Evolutionary conservation across 2,329 filamentous ascomycete species (phyloP).

Genomic region (Diaporthe sp.): DNA sequence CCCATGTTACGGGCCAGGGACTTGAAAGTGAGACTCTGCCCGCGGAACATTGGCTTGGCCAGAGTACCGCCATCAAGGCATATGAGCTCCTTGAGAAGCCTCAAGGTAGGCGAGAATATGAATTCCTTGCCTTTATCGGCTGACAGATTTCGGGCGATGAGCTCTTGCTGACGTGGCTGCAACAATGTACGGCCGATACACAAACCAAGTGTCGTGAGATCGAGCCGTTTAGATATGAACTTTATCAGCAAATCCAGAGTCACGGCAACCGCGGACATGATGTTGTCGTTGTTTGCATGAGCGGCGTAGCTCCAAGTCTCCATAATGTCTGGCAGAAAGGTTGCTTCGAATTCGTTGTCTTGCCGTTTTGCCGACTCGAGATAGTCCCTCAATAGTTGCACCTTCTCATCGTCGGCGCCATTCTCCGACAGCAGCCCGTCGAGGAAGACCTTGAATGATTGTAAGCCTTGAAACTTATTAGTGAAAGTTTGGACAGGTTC

Average conservation of each 20-base stretch:
- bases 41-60: slow-evolving; percentile 82
- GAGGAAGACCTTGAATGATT: slow-evolving; percentile 78
- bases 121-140: slow-evolving; percentile 87
- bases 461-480: slow-evolving; percentile 63
- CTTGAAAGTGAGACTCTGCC: slow-evolving; percentile 83
- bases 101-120: slow-evolving; percentile 88
- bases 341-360: slow-evolving; percentile 67
- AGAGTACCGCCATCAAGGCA: slow-evolving; percentile 87
- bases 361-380: slow-evolving; percentile 69
- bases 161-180: slow-evolving; percentile 83
- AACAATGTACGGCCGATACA: slow-evolving; percentile 85
- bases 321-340: slow-evolving; percentile 83
- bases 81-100: slow-evolving; percentile 87
- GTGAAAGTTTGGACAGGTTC: not conserved
- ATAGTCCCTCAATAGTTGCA: slow-evolving; percentile 76
- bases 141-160: slow-evolving; percentile 83
- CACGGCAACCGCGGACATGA: slow-evolving; percentile 85
- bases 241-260: slow-evolving; percentile 86
- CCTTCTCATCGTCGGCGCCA: slow-evolving; percentile 60
- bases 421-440: slow-evolving; percentile 71
- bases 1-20: slow-evolving; percentile 85
- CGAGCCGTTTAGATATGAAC: slow-evolving; percentile 78
- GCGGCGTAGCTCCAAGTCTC: slow-evolving; percentile 90
- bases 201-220: slow-evolving; percentile 81
- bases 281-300: slow-evolving; percentile 81